A percentile compares a stretch with the other conserved stretches of the same genome.
Evolutionary conservation across 2,329 filamentous ascomycete genomes (phyloP).

Genomic region (Fusarium begoniae): DNA sequence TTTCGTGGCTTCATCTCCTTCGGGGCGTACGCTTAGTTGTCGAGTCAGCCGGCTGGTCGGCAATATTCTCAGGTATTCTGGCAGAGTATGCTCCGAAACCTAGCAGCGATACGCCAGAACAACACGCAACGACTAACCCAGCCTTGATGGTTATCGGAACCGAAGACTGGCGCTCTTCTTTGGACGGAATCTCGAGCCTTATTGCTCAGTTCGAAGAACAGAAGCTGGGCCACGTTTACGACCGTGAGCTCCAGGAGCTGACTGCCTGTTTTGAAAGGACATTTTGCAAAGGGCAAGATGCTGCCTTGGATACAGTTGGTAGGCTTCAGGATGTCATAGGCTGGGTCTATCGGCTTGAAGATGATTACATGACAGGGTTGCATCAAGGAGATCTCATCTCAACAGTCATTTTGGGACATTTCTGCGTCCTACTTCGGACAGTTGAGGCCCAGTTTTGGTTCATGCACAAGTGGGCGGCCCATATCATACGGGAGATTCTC

Average conservation of each 20-base stretch:
- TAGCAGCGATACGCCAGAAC: rapidly evolving
- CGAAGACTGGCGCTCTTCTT: not conserved
- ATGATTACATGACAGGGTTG: not conserved
- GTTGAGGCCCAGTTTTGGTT: not conserved
- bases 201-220: not conserved
- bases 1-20: not conserved
- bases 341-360: not conserved
- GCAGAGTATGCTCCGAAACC: not conserved
- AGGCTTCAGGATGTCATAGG: not conserved
- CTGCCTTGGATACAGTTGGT: not conserved
- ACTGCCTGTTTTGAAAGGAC: not conserved
- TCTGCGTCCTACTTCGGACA: not conserved
- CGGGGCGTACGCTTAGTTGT: not conserved
- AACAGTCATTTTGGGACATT: not conserved
- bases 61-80: not conserved
- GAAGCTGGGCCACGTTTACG: not conserved
- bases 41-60: not conserved
- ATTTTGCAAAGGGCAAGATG: not conserved
- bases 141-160: not conserved
- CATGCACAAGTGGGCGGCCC: not conserved
- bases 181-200: not conserved
- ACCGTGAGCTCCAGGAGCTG: not conserved
- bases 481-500: not conserved
- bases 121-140: not conserved
- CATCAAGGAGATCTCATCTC: not conserved